Evolutionary conservation across 78 protist genomes (phyloP).

Genomic region (Tieghemostelium lacteum): DNA sequence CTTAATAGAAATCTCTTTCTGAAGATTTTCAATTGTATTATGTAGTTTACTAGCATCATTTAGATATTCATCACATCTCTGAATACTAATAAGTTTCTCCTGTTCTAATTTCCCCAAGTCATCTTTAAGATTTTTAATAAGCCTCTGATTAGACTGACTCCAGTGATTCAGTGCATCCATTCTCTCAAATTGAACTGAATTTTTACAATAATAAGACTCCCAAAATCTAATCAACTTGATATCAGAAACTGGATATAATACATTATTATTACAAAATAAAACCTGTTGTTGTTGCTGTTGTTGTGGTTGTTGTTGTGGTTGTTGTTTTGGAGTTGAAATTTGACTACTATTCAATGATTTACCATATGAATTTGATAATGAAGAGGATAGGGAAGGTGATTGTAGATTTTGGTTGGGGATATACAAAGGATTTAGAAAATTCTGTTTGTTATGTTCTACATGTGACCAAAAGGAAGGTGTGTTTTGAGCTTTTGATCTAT

Average conservation of each 20-base stretch:
- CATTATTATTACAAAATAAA: background rate
- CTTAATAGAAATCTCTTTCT: constrained; percentile 21
- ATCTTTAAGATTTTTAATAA: background rate
- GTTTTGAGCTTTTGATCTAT: constrained; percentile 13
- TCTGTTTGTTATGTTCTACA: constrained; percentile 8
- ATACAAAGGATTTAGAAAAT: constrained; percentile 33
- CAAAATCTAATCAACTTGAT: constrained; percentile 27
- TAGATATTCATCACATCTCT: constrained; percentile 15
- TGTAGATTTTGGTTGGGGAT: background rate
- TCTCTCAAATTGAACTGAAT: background rate
- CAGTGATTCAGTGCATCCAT: constrained; percentile 15
- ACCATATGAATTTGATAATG: background rate
- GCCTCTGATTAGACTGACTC: background rate
- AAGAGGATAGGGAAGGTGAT: background rate
- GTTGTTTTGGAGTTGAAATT: no score
- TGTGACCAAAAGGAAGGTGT: constrained; percentile 67
- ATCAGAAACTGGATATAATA: constrained; percentile 17
- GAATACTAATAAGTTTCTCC: constrained; percentile 31
- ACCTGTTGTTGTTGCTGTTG: no score
- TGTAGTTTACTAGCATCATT: constrained; percentile 21
- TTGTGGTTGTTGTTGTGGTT: no score
- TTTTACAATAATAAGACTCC: constrained; percentile 57
- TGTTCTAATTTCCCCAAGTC: constrained; percentile 3
- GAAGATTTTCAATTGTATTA: constrained; percentile 25
- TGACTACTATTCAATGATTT: background rate